Percentiles rank a stretch among this genome's conserved stretches.
These are phyloP conservation scores for Coelastrella sp. DNA, from an alignment of 139 green algal genomes.

Conservation along the genomic window DNA sequence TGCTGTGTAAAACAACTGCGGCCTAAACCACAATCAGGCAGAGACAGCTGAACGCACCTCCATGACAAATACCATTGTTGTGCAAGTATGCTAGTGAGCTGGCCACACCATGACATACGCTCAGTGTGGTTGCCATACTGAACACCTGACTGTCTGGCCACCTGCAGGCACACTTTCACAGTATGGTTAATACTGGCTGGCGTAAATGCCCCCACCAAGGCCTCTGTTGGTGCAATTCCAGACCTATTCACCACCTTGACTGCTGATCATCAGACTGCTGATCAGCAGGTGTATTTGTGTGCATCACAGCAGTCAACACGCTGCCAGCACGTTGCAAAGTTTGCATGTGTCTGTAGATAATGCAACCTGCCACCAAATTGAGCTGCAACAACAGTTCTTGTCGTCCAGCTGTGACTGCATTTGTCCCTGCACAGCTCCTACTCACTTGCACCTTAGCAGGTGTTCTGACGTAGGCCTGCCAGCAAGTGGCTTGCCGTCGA, in stretches of 20 bases:
- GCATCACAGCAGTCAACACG: too few species aligned
- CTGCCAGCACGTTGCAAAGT: too few species aligned
- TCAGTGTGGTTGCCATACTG: slow-evolving; percentile 48
- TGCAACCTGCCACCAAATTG: neutral
- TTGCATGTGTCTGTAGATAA: neutral
- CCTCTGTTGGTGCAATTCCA: too few species aligned
- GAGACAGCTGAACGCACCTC: slow-evolving; percentile 52
- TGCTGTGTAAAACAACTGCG: too few species aligned
- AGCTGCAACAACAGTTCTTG: neutral
- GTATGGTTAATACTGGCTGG: neutral
- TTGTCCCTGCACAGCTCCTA: neutral
- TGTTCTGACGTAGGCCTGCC: slow-evolving; percentile 75
- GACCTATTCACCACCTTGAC: too few species aligned
- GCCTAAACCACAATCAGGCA: neutral
- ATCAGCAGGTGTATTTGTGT: too few species aligned
- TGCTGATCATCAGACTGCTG: too few species aligned
- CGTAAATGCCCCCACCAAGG: too few species aligned
- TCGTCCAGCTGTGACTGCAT: neutral
- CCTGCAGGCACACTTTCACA: slow-evolving; percentile 35
- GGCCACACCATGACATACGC: slow-evolving; percentile 48
- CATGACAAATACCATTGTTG: slow-evolving; percentile 57
- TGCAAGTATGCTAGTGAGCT: slow-evolving; percentile 52
- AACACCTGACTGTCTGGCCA: slow-evolving; percentile 60
- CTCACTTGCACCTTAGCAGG: slow-evolving; percentile 76
- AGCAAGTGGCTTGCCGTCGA: slow-evolving; percentile 67